These are phyloP conservation scores for Didymella sp. DNA, from an alignment of 2,329 filamentous ascomycete genomes.

Conservation along the genomic window DNA sequence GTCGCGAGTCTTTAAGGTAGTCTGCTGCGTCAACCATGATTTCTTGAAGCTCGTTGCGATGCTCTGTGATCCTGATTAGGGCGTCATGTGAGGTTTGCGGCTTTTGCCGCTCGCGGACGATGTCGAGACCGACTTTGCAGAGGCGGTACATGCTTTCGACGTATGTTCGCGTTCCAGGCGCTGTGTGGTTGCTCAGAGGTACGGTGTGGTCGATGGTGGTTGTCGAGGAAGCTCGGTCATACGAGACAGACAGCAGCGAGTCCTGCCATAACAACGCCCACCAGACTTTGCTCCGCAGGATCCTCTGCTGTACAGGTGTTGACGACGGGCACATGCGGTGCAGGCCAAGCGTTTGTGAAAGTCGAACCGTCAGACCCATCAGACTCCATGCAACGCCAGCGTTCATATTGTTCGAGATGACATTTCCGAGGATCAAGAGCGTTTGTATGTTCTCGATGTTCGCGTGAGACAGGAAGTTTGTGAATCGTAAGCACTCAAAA, in stretches of 20 bases:
- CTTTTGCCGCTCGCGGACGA: slow-evolving; percentile 64
- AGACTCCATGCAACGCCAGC: slow-evolving; percentile 69
- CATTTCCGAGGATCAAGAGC: slow-evolving; percentile 67
- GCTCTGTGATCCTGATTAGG: slow-evolving; percentile 62
- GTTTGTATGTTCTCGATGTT: slow-evolving; percentile 68
- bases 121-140: slow-evolving; percentile 65
- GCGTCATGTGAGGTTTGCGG: slow-evolving; percentile 62
- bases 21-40: slow-evolving; percentile 66
- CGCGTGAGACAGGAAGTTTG: slow-evolving; percentile 68
- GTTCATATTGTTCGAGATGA: slow-evolving; percentile 69
- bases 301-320: slow-evolving; percentile 55
- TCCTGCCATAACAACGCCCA: slow-evolving; percentile 72
- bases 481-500: slow-evolving; percentile 69
- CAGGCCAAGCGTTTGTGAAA: slow-evolving; percentile 66
- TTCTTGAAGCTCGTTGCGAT: slow-evolving; percentile 63
- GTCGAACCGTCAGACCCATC: slow-evolving; percentile 64
- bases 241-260: slow-evolving; percentile 68
- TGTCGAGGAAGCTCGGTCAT: slow-evolving; percentile 66
- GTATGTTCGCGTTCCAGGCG: slow-evolving; percentile 60
- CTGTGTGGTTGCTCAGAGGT: slow-evolving; percentile 51
- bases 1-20: slow-evolving; percentile 62
- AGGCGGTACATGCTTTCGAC: slow-evolving; percentile 65
- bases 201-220: slow-evolving; percentile 59
- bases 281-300: slow-evolving; percentile 52
- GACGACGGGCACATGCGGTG: slow-evolving; percentile 65